Conservation (phyloP, 2,329 filamentous ascomycete genomes). For the Metarhizium guizhouense region DNA sequence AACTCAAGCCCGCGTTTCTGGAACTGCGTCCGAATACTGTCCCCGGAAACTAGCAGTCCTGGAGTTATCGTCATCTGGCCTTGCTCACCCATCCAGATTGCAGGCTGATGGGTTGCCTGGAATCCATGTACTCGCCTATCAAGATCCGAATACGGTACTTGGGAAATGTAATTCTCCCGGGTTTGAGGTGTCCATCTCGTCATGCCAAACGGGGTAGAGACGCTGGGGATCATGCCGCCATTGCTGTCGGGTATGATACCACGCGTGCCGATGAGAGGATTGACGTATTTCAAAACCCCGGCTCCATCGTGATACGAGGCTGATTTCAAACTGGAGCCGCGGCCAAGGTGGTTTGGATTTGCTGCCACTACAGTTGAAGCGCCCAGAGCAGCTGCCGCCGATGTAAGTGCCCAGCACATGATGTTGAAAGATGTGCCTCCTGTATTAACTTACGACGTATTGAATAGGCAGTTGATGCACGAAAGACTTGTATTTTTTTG, state of each 20-base stretch:
- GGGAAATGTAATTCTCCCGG: slow-evolving; percentile 38
- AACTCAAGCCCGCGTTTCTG: slow-evolving; percentile 31
- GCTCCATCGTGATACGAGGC: slow-evolving; percentile 18
- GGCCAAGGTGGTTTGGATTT: background rate
- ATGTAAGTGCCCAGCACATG: background rate
- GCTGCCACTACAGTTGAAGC: background rate
- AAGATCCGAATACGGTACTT: slow-evolving; percentile 35
- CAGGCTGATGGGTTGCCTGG: slow-evolving; percentile 40
- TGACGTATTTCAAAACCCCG: slow-evolving; percentile 23
- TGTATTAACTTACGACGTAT: background rate
- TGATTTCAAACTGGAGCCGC: background rate
- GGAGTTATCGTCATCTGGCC: slow-evolving; percentile 35
- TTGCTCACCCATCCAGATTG: slow-evolving; percentile 43
- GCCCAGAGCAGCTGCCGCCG: background rate
- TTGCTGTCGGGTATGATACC: slow-evolving; percentile 22
- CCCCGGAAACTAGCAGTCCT: slow-evolving; percentile 19
- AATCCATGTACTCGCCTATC: slow-evolving; percentile 37
- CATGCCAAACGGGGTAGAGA: slow-evolving; percentile 35
- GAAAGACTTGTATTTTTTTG: background rate
- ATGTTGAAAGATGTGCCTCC: background rate
- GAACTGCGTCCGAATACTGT: slow-evolving; percentile 23
- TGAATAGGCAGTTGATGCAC: background rate
- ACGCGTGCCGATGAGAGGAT: slow-evolving; percentile 24
- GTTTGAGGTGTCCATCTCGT: slow-evolving; percentile 42
- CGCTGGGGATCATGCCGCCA: slow-evolving; percentile 27